Base-by-base conservation (phyloP, 2,329 filamentous ascomycete genomes). In the Aurifilum marmelostoma region DNA sequence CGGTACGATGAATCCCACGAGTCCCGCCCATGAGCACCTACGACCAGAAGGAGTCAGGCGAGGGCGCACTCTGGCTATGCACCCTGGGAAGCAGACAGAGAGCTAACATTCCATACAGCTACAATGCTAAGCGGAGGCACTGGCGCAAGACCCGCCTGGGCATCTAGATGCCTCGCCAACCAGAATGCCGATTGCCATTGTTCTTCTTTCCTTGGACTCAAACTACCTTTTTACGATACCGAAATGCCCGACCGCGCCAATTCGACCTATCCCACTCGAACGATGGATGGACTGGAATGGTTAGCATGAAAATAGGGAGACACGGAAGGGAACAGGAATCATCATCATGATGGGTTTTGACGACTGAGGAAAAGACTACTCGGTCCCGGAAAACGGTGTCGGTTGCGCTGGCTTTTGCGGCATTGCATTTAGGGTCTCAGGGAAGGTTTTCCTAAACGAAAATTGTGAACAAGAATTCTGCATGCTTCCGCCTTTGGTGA, bases 131-230 rank as follows among this genome's bases (percentile, higher is more conserved):
- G 93, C 89, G 96, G 85, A 92, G 96, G 87, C 96, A 99, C 85
- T 99, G 96, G 96, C 93, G 96, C 88, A 99, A 99, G 95, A 98
- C 96, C 83, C 92, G 94, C 83, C 93, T 99, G 86, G 94, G 94
- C 82, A 97, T 99, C 88, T 99, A 96, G 88, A 89, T 84, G 83
- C 84, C 81, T 87, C 83, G 79, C 81, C 79, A 77, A 65, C 52
- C 59, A 47, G 56, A 69, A 67, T 71, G 67, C 69, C 69, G 67
- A 65, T 67, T 69, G 65, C 63, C 67, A 62, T 65, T 71, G 65
- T 65, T 69, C 75, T 74, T 73, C 77, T 78, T 72, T 66, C 63
- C 70, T 67, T 67, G 52, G 18, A 65, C 67, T 56, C 66, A 56
- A 24, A 32, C 63, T 43, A 39, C 64, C 66, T 66, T 64, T 61